A percentile compares a stretch with the other conserved stretches of the same genome.
Evolutionary conservation across 148 eudicot species (phyloP).

Genomic region (Arctostaphylos glauca): DNA sequence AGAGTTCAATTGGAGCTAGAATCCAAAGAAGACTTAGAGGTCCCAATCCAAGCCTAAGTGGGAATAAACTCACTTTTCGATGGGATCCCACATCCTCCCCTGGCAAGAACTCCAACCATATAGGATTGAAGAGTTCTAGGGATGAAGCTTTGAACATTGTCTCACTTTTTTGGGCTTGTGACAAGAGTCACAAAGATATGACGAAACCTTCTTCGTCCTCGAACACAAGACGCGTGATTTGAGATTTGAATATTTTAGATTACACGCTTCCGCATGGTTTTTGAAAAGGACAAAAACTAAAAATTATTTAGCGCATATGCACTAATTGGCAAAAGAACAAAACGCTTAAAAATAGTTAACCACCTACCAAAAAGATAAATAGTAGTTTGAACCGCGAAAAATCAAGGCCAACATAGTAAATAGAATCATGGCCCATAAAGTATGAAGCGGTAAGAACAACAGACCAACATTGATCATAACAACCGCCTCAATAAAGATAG

Average conservation of each 20-base stretch:
- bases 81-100: neutral
- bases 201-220: neutral
- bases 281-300: too few relatives aligned
- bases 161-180: neutral
- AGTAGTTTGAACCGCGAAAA: too few relatives aligned
- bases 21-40: neutral
- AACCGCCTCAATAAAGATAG: neutral
- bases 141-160: neutral
- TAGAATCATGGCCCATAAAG: neutral
- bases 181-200: neutral
- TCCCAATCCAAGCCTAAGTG: slow-evolving; percentile 7
- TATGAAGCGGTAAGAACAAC: neutral
- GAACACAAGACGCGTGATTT: neutral
- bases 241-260: neutral
- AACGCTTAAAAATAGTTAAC: neutral
- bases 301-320: too few relatives aligned
- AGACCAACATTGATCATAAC: neutral
- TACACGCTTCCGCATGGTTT: neutral
- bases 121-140: neutral
- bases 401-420: neutral
- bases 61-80: neutral
- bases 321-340: slow-evolving; percentile 6
- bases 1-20: neutral
- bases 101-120: neutral
- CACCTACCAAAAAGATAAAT: neutral